Base-by-base conservation (phyloP, 208 protist species). In the Crithidia acanthocephali region DNA sequence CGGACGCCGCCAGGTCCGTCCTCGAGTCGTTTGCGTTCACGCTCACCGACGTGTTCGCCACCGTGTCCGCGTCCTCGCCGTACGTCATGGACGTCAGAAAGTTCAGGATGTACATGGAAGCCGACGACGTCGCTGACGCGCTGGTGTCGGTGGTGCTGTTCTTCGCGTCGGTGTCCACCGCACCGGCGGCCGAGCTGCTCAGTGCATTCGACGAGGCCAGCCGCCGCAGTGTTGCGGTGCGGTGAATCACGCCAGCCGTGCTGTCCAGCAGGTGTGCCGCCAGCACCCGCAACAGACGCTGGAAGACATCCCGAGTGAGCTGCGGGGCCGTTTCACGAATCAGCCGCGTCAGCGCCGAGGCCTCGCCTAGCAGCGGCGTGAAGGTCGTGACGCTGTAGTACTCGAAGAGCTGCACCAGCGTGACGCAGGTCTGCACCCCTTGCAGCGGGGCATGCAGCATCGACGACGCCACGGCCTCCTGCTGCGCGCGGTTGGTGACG, bases 301-400 rank as follows among this genome's bases (percentile, higher is more conserved):
- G 55, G 37, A 90, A 91, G 13, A 87, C 67, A 32, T 68, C 72
- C 6, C 77, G 65, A 11, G 90, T 62, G 59, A 87, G 74, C 27
- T 80, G 40, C 33, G 81, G 83, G n/a, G 78, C 76, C 22, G 81
- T 79, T 55, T 88, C 73, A 9, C 63, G 58, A 13, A 93, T 64
- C 22, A 92, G 72, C n/a, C 63, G 60, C 16, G 85, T 90, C 47
- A 95, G 79, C 33, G 81, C 68, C 1, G 88, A 60, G 20, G 58
- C 64, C 23, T 64, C 47, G 0, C 88, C 88, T 30, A 94, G 78
- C 30, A 96, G 64, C 25, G 84, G 83, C 11, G 62, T 61, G 37
- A 93, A 88, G 4, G 82, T 87, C 6, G 81, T 84, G 23, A 32
- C 67, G 16, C 64, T 76, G 73, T 92, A 94, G 78, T 93, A 96